Evolutionary conservation across 2,329 filamentous ascomycete species (phyloP), one percentile per base, ranked within the genome.

Genomic region (Zymoseptoria pseudotritici): DNA sequence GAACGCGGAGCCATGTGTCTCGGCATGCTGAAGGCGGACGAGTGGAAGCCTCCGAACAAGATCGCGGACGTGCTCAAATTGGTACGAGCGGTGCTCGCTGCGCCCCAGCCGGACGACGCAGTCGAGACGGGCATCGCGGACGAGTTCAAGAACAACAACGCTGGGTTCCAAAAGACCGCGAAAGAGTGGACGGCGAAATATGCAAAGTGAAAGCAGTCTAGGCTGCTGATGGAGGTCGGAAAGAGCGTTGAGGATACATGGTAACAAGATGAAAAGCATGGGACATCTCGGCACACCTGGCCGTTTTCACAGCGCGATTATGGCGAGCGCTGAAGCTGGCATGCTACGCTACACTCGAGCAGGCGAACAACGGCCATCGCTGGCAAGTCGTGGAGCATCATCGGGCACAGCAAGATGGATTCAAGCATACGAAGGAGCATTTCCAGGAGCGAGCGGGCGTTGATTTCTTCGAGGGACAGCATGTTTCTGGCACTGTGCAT

Each of bases 21-120:
- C 52, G 86, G 85, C 61, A 83, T 92, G 75, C 84, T 97, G 67
- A 90, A 92, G 73, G 75, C 87, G 29, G 91, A 96, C 70, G 87
- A 90, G 76, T 97, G 92, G 92, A 97, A 96, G 81, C 92, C 92
- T 19, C 87, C 87, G 62, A 89, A 87, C 70, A 88, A 87, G 77
- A 83, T 96, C 65, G 76, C 78, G 53, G 83, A 85, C 57, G 90
- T 96, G 26, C 83, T 97, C 63, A 85, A 89, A 73, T 88, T 92
- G 68, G 83, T 93, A 21, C 81, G 87, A 64, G 82, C 84, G 65
- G 81, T 96, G 63, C 80, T 97, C 56, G 78, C 84, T 62, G 89
- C 92, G 77, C 92, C 92, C 1, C 89, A 91, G 79, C 86, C 90
- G 6, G 91, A 96, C 69, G 92, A 96, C 76, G 89, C 92, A 26